Evolutionary conservation across 2,329 filamentous ascomycete genomes (phyloP), one percentile per base, ranked within the genome.

Genomic region (Cladosporium halotolerans): DNA sequence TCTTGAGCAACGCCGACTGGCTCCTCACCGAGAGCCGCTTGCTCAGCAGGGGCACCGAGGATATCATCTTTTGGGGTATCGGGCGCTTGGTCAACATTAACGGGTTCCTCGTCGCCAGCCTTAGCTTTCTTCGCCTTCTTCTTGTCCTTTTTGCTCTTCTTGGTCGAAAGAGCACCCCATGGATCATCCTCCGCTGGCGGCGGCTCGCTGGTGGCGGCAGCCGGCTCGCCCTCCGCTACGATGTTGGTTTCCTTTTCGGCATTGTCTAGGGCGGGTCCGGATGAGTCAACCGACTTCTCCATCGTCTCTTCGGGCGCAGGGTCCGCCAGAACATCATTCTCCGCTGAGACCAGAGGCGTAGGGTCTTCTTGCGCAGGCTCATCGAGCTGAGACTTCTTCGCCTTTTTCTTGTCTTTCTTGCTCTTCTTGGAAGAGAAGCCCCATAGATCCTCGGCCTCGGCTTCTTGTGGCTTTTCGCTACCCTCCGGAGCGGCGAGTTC

Each of bases 321-420:
- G 3, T 28, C 23, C 23, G 23, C 23, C 23, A 4, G 23, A 2
- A 28, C 23, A 5, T 28, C 23, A 7, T 28, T 28, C 3, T 28
- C 23, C 5, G 23, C 23, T 4, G 23, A 4, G 7, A 4, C 3
- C 7, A 5, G 3, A 28, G 23, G 1, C 5, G 7, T 4, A 5
- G 23, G 5, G 23, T 28, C 7, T 28, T 28, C 23, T 5, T 5
- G 23, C 36, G 36, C 36, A 9, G 42, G 42, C 42, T 45, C 42
- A n/a, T 28, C 42, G 11, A 59, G 58, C 51, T 65, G 60, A 9
- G 69, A 64, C 59, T 71, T 73, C 62, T 72, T 73, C n/a, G 13
- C 53, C 53, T 55, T 45, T 33, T 55, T 55, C 53, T 55, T 55
- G 58, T 66, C 70, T 55, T 67, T 63, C 53, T 67, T 69, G 14